A percentile compares a stretch with the other conserved stretches of the same genome.
These are phyloP conservation scores for Ochromonas danica DNA, from an alignment of 108 stramenopile species.

Conservation along the genomic window DNA sequence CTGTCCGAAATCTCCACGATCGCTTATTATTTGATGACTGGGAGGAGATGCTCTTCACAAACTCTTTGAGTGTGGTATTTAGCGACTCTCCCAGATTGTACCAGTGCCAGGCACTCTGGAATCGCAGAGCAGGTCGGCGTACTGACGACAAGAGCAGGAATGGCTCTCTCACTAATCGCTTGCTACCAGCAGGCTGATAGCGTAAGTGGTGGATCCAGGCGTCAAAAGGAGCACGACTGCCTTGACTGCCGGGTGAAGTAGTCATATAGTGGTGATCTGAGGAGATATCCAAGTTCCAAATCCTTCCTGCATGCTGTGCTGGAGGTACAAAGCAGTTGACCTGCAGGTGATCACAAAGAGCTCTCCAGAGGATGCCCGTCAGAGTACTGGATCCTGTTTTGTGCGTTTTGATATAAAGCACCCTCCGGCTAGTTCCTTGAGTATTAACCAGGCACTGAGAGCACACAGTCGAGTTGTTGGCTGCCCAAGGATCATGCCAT, in stretches of 20 bases:
- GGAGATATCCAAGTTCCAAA: background rate
- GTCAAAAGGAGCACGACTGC: background rate
- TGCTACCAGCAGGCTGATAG: background rate
- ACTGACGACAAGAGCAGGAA: background rate
- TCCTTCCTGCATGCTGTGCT: background rate
- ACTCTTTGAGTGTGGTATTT: background rate
- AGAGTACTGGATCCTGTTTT: background rate
- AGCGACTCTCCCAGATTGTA: background rate
- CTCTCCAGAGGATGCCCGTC: background rate
- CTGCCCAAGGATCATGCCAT: too few relatives aligned
- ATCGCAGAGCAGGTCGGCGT: background rate
- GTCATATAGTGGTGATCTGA: background rate
- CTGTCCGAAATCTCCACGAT: background rate
- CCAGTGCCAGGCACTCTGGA: background rate
- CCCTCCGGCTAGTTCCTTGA: too few relatives aligned
- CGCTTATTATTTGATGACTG: background rate
- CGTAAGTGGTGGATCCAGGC: background rate
- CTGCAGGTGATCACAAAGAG: background rate
- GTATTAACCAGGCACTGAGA: too few relatives aligned
- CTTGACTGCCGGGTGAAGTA: background rate
- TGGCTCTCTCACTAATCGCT: background rate
- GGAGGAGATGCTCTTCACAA: background rate
- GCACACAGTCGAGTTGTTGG: too few relatives aligned
- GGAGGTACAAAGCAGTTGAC: background rate
- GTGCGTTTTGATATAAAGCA: background rate